A percentile compares a stretch with the other conserved stretches of the same genome.
Conservation (phyloP, 169 alveolate genomes). For the Cryptosporidium meleagridis region DNA sequence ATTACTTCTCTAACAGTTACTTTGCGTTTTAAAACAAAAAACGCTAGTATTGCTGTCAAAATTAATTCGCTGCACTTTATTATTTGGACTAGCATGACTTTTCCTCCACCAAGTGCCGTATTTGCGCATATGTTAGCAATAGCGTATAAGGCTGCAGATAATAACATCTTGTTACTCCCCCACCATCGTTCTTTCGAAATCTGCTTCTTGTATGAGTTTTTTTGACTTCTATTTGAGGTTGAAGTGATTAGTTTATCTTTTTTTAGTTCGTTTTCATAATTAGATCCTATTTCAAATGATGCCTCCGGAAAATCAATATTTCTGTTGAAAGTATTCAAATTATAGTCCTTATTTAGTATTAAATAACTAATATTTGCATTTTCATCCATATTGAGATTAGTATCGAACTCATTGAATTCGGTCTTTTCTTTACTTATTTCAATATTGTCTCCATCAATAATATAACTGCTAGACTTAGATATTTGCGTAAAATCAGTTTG, state of each 20-base stretch:
- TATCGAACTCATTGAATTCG: not conserved
- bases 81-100: slow-evolving; percentile 76
- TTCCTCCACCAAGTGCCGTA: slow-evolving; percentile 77
- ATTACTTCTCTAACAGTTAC: slow-evolving; percentile 37
- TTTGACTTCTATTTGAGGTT: not conserved
- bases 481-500: slow-evolving; percentile 45
- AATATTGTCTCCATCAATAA: slow-evolving; percentile 3
- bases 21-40: slow-evolving; percentile 32
- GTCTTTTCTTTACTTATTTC: not conserved
- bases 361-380: not conserved
- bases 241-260: not conserved
- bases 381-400: slow-evolving; percentile 25
- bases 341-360: slow-evolving; percentile 16
- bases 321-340: not conserved
- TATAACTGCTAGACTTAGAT: slow-evolving; percentile 40
- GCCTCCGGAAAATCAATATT: not conserved
- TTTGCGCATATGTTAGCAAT: slow-evolving; percentile 75
- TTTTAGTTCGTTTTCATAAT: not conserved
- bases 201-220: not conserved
- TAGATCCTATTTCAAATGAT: slow-evolving; percentile 8
- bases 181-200: slow-evolving; percentile 27
- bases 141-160: slow-evolving; percentile 64
- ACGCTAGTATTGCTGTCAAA: slow-evolving; percentile 68
- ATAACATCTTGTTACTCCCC: slow-evolving; percentile 65
- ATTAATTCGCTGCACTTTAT: slow-evolving; percentile 75